phyloP scores from a whole-genome alignment of 441 rosid genomes.

The Bocquillonia castaneifolia region DNA sequence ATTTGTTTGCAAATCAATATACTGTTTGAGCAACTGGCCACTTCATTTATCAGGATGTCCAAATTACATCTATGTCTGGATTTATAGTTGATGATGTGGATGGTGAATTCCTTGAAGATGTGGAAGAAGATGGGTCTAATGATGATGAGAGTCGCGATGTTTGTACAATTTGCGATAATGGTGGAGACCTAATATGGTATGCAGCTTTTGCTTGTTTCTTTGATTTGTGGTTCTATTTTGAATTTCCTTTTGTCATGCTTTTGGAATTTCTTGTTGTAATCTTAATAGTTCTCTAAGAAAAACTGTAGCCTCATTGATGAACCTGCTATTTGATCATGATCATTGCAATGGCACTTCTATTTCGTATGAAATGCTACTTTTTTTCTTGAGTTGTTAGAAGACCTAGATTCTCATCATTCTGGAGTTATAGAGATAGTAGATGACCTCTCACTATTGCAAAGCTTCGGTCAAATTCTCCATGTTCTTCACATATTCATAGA shows the following conservation, averaged over 20 bases:
- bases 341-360: neutral
- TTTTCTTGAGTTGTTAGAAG: neutral
- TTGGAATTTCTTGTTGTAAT: neutral
- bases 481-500: neutral
- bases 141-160: conserved; percentile 60
- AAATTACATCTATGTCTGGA: conserved; percentile 29
- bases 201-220: conserved; percentile 17
- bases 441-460: neutral
- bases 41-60: conserved; percentile 39
- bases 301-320: neutral
- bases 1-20: conserved; percentile 1
- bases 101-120: conserved; percentile 30
- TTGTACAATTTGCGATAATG: conserved; percentile 90
- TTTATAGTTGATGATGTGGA: conserved; percentile 67
- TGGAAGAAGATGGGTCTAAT: conserved; percentile 37
- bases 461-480: neutral
- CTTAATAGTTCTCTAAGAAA: neutral
- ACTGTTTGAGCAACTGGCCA: conserved; percentile 16
- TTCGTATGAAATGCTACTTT: neutral
- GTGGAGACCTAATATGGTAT: conserved; percentile 76
- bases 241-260: neutral
- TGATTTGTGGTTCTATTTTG: neutral
- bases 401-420: neutral
- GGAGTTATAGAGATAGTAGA: neutral
- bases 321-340: neutral